Conservation (phyloP, 2,329 filamentous ascomycete species). For the Drechslera avenae region DNA sequence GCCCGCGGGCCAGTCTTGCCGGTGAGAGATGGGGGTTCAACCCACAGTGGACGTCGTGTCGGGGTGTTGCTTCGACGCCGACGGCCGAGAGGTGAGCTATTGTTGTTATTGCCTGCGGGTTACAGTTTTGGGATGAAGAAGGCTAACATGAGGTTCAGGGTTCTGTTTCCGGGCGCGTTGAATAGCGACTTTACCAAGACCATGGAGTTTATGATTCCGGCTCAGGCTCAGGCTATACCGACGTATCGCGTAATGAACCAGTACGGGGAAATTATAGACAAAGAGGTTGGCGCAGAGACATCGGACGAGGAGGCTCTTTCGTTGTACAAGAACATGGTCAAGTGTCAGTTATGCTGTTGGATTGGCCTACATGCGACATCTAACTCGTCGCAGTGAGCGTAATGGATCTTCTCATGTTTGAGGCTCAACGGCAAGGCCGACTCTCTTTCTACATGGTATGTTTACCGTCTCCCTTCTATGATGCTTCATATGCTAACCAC, state of each 20-base stretch:
- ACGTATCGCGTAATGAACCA: constrained; percentile 94
- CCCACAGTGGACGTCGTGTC: constrained; percentile 53
- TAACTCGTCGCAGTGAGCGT: constrained; percentile 63
- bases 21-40: constrained; percentile 18
- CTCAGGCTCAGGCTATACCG: constrained; percentile 72
- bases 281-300: constrained; percentile 68
- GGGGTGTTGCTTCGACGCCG: constrained; percentile 62
- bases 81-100: constrained; percentile 63
- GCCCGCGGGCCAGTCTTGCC: constrained; percentile 21
- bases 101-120: no score
- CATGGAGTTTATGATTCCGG: constrained; percentile 77
- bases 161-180: constrained; percentile 87
- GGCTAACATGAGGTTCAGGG: constrained; percentile 44
- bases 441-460: constrained; percentile 94
- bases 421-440: constrained; percentile 92
- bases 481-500: background rate
- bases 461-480: background rate
- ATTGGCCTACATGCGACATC: background rate
- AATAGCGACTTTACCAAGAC: constrained; percentile 88
- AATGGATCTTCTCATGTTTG: constrained; percentile 98
- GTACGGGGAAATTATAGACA: constrained; percentile 81
- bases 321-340: constrained; percentile 69
- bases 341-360: constrained; percentile 45
- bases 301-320: constrained; percentile 64
- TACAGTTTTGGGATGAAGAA: background rate